Percentiles rank a stretch among this genome's conserved stretches.
These are phyloP conservation scores for Oenanthe sinensis DNA, from an alignment of 129 eudicot species.

Conservation along the genomic window DNA sequence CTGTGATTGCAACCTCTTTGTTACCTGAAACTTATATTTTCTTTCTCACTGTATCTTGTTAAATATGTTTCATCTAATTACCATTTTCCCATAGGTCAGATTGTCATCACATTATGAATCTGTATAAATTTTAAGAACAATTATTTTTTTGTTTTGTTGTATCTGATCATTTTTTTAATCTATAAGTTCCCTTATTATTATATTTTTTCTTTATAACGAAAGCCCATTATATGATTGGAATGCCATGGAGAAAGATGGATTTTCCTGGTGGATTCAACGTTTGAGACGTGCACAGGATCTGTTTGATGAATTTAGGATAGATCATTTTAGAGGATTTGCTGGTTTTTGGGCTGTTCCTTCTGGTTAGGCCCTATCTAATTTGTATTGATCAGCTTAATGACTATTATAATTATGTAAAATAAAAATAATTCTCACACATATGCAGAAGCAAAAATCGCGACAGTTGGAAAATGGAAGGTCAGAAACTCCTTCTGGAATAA, in stretches of 20 bases:
- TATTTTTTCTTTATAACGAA: constrained; percentile 7
- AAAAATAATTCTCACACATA: not conserved
- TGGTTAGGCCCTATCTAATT: constrained; percentile 39
- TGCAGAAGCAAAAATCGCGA: constrained; percentile 94
- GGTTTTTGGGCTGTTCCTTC: constrained; percentile 99
- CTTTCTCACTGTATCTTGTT: not conserved
- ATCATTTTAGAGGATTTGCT: constrained; percentile 96
- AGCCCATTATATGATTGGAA: constrained; percentile 97
- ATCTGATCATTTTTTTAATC: not conserved
- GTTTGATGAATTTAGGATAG: constrained; percentile 94
- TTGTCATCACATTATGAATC: not conserved
- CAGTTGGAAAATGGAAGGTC: constrained; percentile 93
- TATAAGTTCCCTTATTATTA: not conserved
- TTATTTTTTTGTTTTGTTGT: not conserved
- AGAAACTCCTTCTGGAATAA: constrained; percentile 15
- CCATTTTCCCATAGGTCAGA: not conserved
- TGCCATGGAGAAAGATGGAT: constrained; percentile 78
- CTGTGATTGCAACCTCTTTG: not conserved
- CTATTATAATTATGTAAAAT: not conserved
- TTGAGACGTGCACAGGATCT: constrained; percentile 73
- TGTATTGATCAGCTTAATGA: constrained; percentile 9
- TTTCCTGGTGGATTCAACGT: constrained; percentile 87
- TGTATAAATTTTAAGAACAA: not conserved
- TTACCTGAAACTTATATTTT: not conserved
- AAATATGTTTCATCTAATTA: not conserved